Evolutionary conservation across 225 moss, liverwort and hornwort genomes (phyloP).

Genomic region (Pleurozium schreberi): DNA sequence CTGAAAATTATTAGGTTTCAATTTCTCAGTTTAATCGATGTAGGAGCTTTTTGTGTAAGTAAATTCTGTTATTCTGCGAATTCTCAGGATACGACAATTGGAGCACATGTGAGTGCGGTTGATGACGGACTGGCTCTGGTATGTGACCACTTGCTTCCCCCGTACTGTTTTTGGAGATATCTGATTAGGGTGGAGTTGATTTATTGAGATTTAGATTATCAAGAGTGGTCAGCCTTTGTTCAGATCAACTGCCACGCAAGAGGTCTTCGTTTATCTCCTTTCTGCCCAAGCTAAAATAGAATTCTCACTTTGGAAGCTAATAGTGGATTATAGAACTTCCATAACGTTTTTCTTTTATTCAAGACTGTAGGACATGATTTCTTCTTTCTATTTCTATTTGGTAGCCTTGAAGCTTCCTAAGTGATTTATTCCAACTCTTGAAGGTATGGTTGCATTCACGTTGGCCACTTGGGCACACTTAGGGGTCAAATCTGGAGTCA

Average conservation of each 20-base stretch:
- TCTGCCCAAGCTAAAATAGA: background rate
- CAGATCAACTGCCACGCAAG: background rate
- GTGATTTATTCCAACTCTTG: background rate
- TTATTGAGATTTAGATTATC: background rate
- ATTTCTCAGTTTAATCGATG: background rate
- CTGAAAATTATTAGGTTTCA: background rate
- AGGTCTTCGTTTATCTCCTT: too few relatives aligned
- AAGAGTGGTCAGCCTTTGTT: background rate
- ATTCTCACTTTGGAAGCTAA: background rate
- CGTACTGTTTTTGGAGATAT: background rate
- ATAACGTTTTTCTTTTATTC: too few relatives aligned
- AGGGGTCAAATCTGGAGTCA: background rate
- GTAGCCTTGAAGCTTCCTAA: background rate
- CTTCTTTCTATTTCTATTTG: too few relatives aligned
- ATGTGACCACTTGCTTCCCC: background rate
- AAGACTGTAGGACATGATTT: background rate
- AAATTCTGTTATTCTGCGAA: background rate
- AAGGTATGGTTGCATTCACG: rapidly evolving
- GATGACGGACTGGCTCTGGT: background rate
- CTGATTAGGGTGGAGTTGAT: background rate
- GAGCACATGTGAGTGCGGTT: background rate
- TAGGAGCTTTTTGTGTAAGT: background rate
- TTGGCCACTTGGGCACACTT: background rate
- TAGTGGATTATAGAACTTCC: background rate
- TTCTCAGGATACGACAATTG: background rate